Evolutionary conservation across 1,139 yeast genomes (phyloP), one percentile per base, ranked within the genome.

Genomic region (Geotrichum europaeum): DNA sequence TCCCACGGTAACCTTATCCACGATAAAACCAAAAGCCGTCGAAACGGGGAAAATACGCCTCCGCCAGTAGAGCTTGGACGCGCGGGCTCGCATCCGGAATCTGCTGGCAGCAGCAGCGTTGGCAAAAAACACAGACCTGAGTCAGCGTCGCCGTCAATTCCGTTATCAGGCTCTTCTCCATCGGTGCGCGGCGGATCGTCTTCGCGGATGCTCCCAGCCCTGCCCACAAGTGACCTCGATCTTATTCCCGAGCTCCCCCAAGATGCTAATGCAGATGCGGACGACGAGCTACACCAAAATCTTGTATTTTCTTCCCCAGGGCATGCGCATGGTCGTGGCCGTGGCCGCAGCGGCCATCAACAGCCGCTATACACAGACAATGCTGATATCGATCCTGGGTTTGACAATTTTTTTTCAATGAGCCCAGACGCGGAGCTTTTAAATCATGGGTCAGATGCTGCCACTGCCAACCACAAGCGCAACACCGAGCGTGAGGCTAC

Each of bases 1-100:
- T 9, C 20, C 2, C 20, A 45, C n/a, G 20, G 3, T 28, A n/a
- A 3, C 28, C n/a, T 43, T 18, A 40, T 15, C 3, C 20, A 40
- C 6, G 13, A 15, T n/a, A 7, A 15, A n/a, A 6, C 1, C 47
- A 15, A 7, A 40, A 5, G 20, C 10, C 20, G 47, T 40, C 2
- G 10, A n/a, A 6, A n/a, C 20, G n/a, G 47, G 22, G 20, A 40
- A n/a, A 47, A 9, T 15, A 53, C 57, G 5, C 60, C 60, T 18
- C 53, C 49, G 6, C 58, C 53, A 1, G 40, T 58, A 20, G 60
- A 58, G 45, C 25, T 36, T 22, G 60, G 60, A 12, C 51, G 60
- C 9, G 34, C 45, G 2, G 47, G 20, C 9, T 40, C 20, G 5
- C 47, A 40, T n/a, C 47, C 18, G 22, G 47, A 7, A 40, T 30